These are phyloP conservation scores for Rhodotorula sp. DNA, from an alignment of 1,284 basidiomycete genomes.

Conservation along the genomic window DNA sequence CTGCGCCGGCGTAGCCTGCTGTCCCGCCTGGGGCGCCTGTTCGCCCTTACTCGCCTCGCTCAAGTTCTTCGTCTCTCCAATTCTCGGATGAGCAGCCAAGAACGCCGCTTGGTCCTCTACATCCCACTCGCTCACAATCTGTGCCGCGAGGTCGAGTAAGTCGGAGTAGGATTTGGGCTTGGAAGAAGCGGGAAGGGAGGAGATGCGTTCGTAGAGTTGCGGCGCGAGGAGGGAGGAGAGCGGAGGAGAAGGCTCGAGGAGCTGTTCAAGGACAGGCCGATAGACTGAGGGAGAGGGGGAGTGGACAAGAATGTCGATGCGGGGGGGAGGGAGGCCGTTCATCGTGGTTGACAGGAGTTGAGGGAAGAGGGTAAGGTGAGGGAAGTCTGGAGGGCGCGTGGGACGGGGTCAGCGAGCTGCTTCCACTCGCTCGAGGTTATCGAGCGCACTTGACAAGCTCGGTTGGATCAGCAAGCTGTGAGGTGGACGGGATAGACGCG, in stretches of 20 bases:
- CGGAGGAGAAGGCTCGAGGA: conserved; percentile 70
- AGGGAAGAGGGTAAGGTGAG: background rate
- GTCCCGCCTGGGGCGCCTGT: conserved; percentile 57
- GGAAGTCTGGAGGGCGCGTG: background rate
- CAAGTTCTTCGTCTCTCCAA: conserved; percentile 71
- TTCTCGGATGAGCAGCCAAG: conserved; percentile 78
- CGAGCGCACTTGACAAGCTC: background rate
- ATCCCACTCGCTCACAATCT: conserved; percentile 61
- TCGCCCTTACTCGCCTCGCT: conserved; percentile 72
- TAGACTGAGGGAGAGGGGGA: conserved; percentile 29
- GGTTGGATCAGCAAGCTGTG: background rate
- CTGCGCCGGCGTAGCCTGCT: conserved; percentile 36
- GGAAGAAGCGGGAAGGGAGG: conserved; percentile 1
- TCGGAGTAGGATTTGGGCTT: conserved; percentile 55
- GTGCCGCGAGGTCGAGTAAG: conserved; percentile 63
- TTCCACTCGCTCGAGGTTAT: too few species aligned
- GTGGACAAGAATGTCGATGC: conserved; percentile 36
- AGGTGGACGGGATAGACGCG: background rate
- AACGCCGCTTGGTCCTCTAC: conserved; percentile 63
- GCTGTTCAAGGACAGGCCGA: conserved; percentile 54
- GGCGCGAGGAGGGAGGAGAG: conserved; percentile 62
- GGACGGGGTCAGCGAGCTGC: background rate
- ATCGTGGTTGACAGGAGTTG: background rate
- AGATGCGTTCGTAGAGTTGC: conserved; percentile 50
- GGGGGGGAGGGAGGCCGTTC: conserved; percentile 30